Base-by-base conservation (phyloP, 441 rosid species). In the Adansonia rubrostipa region DNA sequence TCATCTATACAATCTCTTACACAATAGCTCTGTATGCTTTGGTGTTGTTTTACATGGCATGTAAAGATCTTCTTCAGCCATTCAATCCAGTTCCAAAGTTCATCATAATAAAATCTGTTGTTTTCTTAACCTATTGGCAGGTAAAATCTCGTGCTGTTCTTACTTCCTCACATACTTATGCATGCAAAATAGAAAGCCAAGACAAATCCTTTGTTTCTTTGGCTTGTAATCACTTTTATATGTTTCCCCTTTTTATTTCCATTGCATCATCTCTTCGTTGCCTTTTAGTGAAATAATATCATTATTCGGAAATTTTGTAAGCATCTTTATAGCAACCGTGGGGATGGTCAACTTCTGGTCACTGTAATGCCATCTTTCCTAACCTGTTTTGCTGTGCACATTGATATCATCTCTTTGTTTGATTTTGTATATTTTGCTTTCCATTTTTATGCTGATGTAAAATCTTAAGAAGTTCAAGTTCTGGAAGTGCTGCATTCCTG, bases 61-160 rank as follows among this genome's bases (percentile, higher is more conserved):
- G 99, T 94, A 92, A 84, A 85, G 98, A 96, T 88, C 93, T 94
- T 48, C 98, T 96, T 84, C 94, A 91, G 88, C 99, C 99, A 65
- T 96, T 96, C 85, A 96, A 94, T 82, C 99, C 98, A 71, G 94
- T 96, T 82, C 99, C 99, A 11, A 94, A 96, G 88, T 96, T 96
- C 83, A 82, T 94, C 84, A 88, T 94, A 54, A 94, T 96, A 42
- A 96, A 96, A 80, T 96, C 99, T 62, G 98, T 96, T 17, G 97
- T 96, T 81, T 94, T 96, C 87, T 85, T 96, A 71, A 96, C 98
- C 58, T 96, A 96, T 82, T 96, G 98, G 98, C 99, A 94, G 97
- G 99, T 92, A 88, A 88, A 22, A 13, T 74, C 82, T 77, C 47
- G 40, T 67, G 13, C 62, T 50, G 47, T 15, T 45, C 11, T 69